A percentile compares a stretch with the other conserved stretches of the same genome.
Evolutionary conservation across 1,284 basidiomycete species (phyloP).

Genomic region (Trametes hirsuta): DNA sequence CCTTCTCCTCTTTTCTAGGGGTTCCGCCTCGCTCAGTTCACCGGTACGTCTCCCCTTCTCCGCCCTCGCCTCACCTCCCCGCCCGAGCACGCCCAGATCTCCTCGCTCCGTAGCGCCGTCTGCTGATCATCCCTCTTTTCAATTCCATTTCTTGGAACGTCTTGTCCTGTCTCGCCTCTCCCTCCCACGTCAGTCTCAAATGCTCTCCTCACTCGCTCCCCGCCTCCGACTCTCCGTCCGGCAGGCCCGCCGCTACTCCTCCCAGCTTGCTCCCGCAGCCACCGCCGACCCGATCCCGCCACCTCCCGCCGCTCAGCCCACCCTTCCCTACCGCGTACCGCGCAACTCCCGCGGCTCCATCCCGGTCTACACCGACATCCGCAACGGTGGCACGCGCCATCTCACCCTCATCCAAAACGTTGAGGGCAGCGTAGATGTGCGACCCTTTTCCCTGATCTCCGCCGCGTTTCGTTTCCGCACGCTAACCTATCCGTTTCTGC

Average conservation of each 20-base stretch:
- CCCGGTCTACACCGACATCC: constrained; percentile 74
- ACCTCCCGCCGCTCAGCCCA: not conserved
- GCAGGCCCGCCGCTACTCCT: constrained; percentile 18
- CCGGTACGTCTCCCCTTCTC: not conserved
- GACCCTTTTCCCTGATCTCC: constrained; percentile 24
- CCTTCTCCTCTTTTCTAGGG: not conserved
- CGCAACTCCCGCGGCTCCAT: constrained; percentile 67
- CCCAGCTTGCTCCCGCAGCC: constrained; percentile 9
- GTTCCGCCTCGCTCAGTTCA: not conserved
- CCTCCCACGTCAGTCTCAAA: constrained; percentile 1
- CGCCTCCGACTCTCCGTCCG: constrained; percentile 5
- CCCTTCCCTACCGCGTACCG: constrained; percentile 58
- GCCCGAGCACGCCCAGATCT: not conserved
- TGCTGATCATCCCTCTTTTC: not conserved
- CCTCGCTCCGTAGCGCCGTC: not conserved
- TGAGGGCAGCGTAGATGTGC: constrained; percentile 46
- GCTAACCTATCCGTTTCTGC: not conserved
- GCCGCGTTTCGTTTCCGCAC: constrained; percentile 3
- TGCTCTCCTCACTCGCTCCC: constrained; percentile 20
- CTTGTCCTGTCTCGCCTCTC: not conserved
- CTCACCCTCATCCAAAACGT: constrained; percentile 52
- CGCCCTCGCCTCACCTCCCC: not conserved
- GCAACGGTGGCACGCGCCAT: constrained; percentile 62
- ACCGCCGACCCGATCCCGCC: constrained; percentile 6
- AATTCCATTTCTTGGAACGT: not conserved